phyloP scores from a whole-genome alignment of 208 protist genomes.

The Angomonas ambiguus region DNA sequence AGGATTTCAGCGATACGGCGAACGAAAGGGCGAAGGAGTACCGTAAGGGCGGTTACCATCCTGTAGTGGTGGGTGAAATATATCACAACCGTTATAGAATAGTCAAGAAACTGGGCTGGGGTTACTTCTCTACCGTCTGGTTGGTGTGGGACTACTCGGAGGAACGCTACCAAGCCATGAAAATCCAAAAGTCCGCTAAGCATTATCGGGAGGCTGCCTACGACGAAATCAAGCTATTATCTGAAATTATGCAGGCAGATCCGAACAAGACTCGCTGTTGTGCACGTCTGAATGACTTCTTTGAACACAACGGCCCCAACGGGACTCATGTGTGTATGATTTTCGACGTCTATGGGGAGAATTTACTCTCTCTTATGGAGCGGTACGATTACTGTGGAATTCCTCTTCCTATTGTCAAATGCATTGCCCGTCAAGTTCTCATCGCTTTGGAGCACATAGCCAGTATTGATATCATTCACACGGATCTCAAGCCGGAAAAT shows the following conservation, averaged over 20 bases:
- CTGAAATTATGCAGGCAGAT: conserved; percentile 79
- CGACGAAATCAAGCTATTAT: conserved; percentile 78
- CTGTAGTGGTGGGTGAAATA: conserved; percentile 90
- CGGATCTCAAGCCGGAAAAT: conserved; percentile 97
- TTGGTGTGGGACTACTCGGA: conserved; percentile 95
- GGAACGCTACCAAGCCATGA: conserved; percentile 84
- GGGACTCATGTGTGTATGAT: conserved; percentile 95
- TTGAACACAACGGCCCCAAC: conserved; percentile 85
- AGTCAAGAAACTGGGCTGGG: conserved; percentile 97
- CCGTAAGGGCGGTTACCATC: conserved; percentile 96
- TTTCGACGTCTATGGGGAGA: conserved; percentile 96
- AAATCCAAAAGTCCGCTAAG: conserved; percentile 76
- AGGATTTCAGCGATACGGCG: conserved; percentile 85
- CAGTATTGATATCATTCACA: conserved; percentile 95
- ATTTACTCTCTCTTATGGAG: conserved; percentile 95
- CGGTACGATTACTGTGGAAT: conserved; percentile 94
- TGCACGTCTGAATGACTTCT: conserved; percentile 84
- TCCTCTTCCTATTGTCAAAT: conserved; percentile 92
- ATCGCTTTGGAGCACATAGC: conserved; percentile 94
- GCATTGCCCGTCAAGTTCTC: conserved; percentile 88
- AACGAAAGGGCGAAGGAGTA: conserved; percentile 85
- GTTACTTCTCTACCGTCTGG: conserved; percentile 99
- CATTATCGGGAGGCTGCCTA: conserved; percentile 80
- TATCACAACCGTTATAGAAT: conserved; percentile 93
- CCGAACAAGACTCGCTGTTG: conserved; percentile 62